Percentiles rank a stretch among this genome's conserved stretches.
Conservation (phyloP, 306 rosid genomes). For the Parietaria judaica region DNA sequence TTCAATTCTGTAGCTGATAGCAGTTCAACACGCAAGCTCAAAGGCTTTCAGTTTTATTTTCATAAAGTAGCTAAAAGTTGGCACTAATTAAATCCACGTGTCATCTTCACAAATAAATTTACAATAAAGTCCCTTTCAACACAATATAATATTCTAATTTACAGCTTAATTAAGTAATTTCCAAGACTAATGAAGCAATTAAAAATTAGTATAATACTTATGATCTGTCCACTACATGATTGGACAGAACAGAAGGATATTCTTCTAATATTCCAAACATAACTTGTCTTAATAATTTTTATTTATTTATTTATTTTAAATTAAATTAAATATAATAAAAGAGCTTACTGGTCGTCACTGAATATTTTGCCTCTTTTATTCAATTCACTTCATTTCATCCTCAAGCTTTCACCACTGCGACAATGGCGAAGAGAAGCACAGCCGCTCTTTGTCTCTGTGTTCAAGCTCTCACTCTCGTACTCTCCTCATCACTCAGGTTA, state of each 20-base stretch:
- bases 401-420: background rate
- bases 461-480: conserved; percentile 22
- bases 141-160: no score
- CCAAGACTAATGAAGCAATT: no score
- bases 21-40: background rate
- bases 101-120: background rate
- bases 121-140: background rate
- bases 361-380: background rate
- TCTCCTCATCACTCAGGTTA: conserved; percentile 27
- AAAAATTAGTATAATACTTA: no score
- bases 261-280: no score
- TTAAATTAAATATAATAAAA: no score
- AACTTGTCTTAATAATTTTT: no score
- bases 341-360: background rate
- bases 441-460: conserved; percentile 9
- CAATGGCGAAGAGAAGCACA: conserved; percentile 39
- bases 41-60: background rate
- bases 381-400: background rate
- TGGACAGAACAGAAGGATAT: no score
- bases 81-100: background rate
- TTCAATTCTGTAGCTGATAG: background rate
- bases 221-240: no score
- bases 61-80: background rate
- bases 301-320: no score
- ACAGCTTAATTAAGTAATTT: no score